Evolutionary conservation across 1,284 basidiomycete genomes (phyloP).

Genomic region (Trichosporon ovoides): DNA sequence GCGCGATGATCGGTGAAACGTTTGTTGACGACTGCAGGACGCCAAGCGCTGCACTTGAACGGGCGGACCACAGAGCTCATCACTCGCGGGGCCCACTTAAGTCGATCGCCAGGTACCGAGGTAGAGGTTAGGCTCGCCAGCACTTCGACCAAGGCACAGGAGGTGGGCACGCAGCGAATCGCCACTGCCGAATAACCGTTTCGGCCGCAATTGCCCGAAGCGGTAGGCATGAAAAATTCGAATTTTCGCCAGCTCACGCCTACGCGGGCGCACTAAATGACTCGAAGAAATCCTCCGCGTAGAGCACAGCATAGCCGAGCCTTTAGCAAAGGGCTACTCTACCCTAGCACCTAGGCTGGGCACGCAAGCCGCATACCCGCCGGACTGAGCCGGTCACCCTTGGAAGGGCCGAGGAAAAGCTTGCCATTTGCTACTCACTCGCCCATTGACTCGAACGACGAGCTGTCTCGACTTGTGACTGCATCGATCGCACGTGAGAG

Average conservation of each 20-base stretch:
- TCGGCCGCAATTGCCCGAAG: not conserved
- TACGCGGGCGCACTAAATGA: not conserved
- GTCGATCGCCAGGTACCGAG: not conserved
- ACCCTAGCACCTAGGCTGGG: too few species aligned
- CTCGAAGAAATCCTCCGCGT: conserved; percentile 3
- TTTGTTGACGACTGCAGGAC: too few species aligned
- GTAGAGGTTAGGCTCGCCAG: not conserved
- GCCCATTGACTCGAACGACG: conserved; percentile 5
- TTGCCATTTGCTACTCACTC: conserved; percentile 5
- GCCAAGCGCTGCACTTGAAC: too few species aligned
- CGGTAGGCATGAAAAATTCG: not conserved
- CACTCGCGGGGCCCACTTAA: too few species aligned
- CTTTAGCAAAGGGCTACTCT: too few species aligned
- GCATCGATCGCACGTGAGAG: conserved; percentile 3
- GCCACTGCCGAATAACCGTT: not conserved
- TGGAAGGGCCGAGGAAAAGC: not conserved
- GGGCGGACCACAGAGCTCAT: too few species aligned
- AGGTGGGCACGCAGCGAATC: not conserved
- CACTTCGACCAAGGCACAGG: not conserved
- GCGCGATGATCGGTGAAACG: too few species aligned
- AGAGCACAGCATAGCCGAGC: not conserved
- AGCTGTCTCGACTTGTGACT: not conserved
- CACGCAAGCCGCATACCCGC: not conserved
- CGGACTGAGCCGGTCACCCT: not conserved
- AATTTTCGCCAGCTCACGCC: not conserved